Conservation (phyloP, 176 grass and related monocot species). For the Zoysia pacifica region DNA sequence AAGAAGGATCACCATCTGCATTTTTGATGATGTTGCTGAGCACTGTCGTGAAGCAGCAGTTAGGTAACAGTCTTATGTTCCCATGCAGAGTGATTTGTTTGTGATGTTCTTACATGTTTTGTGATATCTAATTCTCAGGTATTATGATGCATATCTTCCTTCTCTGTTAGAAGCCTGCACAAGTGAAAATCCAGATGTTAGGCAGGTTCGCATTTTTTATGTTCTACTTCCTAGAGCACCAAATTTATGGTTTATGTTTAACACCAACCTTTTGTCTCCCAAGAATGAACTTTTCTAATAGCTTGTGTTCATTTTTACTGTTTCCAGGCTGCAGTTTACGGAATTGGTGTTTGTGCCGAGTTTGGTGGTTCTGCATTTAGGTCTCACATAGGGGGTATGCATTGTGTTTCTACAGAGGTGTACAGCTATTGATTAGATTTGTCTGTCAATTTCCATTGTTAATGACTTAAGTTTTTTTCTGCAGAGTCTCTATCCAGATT, state of each 20-base stretch:
- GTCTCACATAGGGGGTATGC: constrained; percentile 58
- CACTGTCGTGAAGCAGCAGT: constrained; percentile 75
- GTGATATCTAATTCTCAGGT: constrained; percentile 44
- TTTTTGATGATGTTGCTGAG: constrained; percentile 85
- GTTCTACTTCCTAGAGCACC: not conserved
- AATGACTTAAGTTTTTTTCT: constrained; percentile 13
- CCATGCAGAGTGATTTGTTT: not conserved
- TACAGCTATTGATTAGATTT: not conserved
- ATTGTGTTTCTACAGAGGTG: constrained; percentile 3
- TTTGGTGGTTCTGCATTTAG: constrained; percentile 68
- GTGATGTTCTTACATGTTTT: constrained; percentile 10
- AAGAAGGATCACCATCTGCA: constrained; percentile 74
- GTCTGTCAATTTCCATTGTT: constrained; percentile 21
- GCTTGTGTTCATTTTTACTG: not conserved
- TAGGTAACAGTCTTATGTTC: constrained; percentile 48
- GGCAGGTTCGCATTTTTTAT: constrained; percentile 61
- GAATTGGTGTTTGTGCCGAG: constrained; percentile 80
- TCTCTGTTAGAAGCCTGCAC: constrained; percentile 75
- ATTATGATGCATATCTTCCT: constrained; percentile 80
- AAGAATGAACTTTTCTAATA: constrained; percentile 12
- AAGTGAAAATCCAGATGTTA: constrained; percentile 77
- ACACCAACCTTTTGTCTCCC: constrained; percentile 10
- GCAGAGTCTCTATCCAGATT: constrained; percentile 68
- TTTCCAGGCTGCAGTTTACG: constrained; percentile 76
- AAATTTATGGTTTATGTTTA: not conserved